Percentiles rank a stretch among this genome's conserved stretches.
Conservation (phyloP, 345 rosid species). For the Ceriops zippeliana region DNA sequence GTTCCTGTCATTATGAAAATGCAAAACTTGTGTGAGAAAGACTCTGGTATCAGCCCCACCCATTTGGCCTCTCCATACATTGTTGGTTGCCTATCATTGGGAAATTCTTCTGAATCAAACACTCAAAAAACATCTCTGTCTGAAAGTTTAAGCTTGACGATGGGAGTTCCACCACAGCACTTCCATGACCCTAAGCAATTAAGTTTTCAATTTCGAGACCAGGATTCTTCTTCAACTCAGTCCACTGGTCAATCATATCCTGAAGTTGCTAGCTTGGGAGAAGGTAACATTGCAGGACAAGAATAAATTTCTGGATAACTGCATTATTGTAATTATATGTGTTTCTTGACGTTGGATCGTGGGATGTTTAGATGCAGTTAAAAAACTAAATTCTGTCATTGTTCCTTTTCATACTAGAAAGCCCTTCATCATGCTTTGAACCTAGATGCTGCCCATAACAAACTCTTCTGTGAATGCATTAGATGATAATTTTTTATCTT, state of each 20-base stretch:
- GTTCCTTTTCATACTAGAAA: too few relatives aligned
- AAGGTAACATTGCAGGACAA: slow-evolving; percentile 33
- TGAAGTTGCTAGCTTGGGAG: slow-evolving; percentile 51
- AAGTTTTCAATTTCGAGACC: slow-evolving; percentile 53
- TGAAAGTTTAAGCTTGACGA: slow-evolving; percentile 46
- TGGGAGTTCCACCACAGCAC: slow-evolving; percentile 41
- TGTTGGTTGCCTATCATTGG: slow-evolving; percentile 42
- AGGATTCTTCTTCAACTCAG: slow-evolving; percentile 64
- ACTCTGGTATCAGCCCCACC: slow-evolving; percentile 24
- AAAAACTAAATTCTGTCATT: too few relatives aligned
- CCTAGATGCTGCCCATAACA: slow-evolving; percentile 11
- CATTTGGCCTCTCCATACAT: slow-evolving; percentile 30
- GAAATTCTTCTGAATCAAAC: slow-evolving; percentile 32
- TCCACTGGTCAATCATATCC: slow-evolving; percentile 65
- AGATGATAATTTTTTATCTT: background rate
- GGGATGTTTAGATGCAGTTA: too few relatives aligned
- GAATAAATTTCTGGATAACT: slow-evolving; percentile 19
- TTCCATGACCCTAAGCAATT: slow-evolving; percentile 37
- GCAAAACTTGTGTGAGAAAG: slow-evolving; percentile 41
- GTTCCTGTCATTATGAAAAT: slow-evolving; percentile 19
- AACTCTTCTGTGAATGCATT: background rate
- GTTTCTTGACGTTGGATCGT: too few relatives aligned
- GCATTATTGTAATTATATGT: background rate
- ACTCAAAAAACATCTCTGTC: slow-evolving; percentile 26
- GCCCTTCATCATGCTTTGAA: too few relatives aligned